These are phyloP conservation scores for Lichtheimia ornata DNA, from an alignment of 371 early-diverging fungal genomes.

Conservation along the genomic window DNA sequence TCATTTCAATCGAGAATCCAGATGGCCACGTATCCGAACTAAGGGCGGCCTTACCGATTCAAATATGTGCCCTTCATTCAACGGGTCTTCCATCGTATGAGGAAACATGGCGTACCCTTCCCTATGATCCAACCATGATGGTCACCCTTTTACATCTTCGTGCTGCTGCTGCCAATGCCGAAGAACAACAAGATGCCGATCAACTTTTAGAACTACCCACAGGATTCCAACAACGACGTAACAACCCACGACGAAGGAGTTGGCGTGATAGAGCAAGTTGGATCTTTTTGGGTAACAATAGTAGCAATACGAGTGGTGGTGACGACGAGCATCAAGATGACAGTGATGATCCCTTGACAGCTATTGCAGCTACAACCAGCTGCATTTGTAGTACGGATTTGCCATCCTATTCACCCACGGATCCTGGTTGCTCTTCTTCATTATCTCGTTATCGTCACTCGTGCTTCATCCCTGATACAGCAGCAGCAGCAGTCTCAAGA, in stretches of 20 bases:
- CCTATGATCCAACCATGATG: constrained; percentile 41
- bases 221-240: too few relatives aligned
- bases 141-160: constrained; percentile 9
- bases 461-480: constrained; percentile 1
- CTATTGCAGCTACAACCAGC: background rate
- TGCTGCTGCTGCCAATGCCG: too few relatives aligned
- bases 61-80: constrained; percentile 22
- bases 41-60: constrained; percentile 32
- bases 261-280: too few relatives aligned
- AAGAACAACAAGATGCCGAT: too few relatives aligned
- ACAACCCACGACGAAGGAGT: too few relatives aligned
- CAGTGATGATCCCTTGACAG: too few relatives aligned
- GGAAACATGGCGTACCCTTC: constrained; percentile 31
- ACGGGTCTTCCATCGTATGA: constrained; percentile 40
- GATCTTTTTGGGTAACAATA: too few relatives aligned
- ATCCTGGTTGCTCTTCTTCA: background rate
- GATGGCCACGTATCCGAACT: constrained; percentile 43
- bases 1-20: constrained; percentile 33
- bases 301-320: too few relatives aligned
- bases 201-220: too few relatives aligned
- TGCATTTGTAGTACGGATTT: background rate
- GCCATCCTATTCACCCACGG: background rate
- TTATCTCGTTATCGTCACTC: background rate
- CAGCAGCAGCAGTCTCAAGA: too few relatives aligned
- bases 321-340: background rate